Percentiles rank a stretch among this genome's conserved stretches.
Evolutionary conservation across 1,284 basidiomycete genomes (phyloP).

Genomic region (Pseudozyma sp.): DNA sequence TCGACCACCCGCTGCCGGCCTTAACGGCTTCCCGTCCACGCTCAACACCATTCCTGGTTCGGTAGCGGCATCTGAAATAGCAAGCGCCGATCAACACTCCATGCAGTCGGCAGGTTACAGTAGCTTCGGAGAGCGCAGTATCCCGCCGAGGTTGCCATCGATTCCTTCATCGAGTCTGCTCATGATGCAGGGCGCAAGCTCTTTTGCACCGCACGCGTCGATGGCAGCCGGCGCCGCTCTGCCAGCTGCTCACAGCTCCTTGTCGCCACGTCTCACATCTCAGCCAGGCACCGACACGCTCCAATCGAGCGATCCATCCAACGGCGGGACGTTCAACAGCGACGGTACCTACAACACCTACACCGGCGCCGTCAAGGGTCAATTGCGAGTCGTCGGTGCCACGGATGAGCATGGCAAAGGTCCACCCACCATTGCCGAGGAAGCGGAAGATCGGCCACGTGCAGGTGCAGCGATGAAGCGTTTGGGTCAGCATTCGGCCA

Average conservation of each 20-base stretch:
- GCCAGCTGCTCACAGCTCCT: background rate
- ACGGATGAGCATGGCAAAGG: conserved; percentile 5
- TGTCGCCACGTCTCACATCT: conserved; percentile 5
- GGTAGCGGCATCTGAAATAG: conserved; percentile 21
- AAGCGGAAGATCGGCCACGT: conserved; percentile 1
- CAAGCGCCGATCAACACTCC: conserved; percentile 24
- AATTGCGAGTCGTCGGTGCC: conserved; percentile 28
- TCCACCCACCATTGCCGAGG: conserved; percentile 9
- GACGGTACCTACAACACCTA: conserved; percentile 37
- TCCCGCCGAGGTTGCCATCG: conserved; percentile 29
- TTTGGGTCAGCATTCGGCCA: conserved; percentile 25
- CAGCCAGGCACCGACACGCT: conserved; percentile 14
- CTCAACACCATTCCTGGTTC: conserved; percentile 39
- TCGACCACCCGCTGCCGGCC: conserved; percentile 19
- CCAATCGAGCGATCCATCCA: conserved; percentile 17
- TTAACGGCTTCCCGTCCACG: conserved; percentile 17
- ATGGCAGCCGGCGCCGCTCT: background rate
- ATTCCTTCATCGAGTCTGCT: conserved; percentile 32
- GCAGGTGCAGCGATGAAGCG: conserved; percentile 15
- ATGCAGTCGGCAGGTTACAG: conserved; percentile 16
- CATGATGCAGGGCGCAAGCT: conserved; percentile 17
- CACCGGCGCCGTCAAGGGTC: conserved; percentile 27
- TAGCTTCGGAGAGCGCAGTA: conserved; percentile 7
- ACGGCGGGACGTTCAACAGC: conserved; percentile 25
- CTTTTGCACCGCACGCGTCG: conserved; percentile 7